Evolutionary conservation across 129 eudicot species (phyloP).

Genomic region (Cynara cardunculus): DNA sequence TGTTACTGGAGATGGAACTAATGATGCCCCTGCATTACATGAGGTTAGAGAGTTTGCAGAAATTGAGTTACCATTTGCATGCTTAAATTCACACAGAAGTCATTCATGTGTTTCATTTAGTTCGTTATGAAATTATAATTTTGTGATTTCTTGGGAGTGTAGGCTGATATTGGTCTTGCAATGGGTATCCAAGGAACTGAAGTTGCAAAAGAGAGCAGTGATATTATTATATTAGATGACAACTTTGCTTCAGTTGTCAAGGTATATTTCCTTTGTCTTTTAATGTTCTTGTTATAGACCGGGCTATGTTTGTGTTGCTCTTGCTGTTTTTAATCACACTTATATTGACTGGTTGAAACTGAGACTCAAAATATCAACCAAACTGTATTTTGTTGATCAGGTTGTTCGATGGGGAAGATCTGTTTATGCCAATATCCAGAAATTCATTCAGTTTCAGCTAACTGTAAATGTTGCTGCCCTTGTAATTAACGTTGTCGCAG

Average conservation of each 20-base stretch:
- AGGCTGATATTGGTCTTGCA: conserved; percentile 98
- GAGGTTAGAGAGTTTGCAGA: conserved; percentile 48
- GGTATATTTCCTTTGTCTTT: conserved; percentile 40
- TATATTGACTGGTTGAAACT: not conserved
- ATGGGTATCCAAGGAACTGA: conserved; percentile 97
- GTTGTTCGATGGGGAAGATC: conserved; percentile 93
- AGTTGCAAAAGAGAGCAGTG: conserved; percentile 95
- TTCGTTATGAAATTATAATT: not conserved
- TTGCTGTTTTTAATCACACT: not conserved
- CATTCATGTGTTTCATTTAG: not conserved
- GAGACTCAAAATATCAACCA: not conserved
- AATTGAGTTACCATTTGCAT: no score
- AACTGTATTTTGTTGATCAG: conserved; percentile 14
- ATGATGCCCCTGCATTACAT: conserved; percentile 97
- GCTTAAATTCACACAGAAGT: no score
- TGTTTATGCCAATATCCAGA: conserved; percentile 85
- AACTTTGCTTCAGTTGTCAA: conserved; percentile 89
- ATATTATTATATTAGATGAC: conserved; percentile 85
- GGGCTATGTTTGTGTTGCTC: not conserved
- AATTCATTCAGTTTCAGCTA: conserved; percentile 87
- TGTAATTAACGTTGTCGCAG: conserved; percentile 83
- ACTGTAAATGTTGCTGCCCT: conserved; percentile 87
- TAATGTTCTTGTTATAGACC: not conserved
- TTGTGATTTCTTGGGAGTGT: conserved; percentile 22
- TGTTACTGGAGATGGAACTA: conserved; percentile 99